A percentile compares a stretch with the other conserved stretches of the same genome.
phyloP scores from a whole-genome alignment of 345 rosid genomes.

The Acer negundo region DNA sequence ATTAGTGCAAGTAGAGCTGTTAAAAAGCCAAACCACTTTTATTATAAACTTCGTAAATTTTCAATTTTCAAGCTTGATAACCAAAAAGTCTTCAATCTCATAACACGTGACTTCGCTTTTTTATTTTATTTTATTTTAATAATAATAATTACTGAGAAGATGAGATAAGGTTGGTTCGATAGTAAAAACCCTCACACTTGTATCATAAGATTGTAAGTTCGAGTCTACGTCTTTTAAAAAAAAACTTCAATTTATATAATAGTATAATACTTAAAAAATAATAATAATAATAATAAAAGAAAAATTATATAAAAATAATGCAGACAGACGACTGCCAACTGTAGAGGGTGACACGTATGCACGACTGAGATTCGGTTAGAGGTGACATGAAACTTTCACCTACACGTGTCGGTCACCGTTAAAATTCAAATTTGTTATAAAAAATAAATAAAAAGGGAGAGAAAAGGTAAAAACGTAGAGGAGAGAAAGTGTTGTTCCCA shows the following conservation, averaged over 20 bases:
- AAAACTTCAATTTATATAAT: too few species aligned
- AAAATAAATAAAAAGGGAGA: not conserved
- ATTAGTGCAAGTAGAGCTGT: slow-evolving; percentile 21
- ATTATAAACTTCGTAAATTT: not conserved
- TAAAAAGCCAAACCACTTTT: slow-evolving; percentile 15
- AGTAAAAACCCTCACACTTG: too few species aligned
- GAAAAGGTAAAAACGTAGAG: not conserved
- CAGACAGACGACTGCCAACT: slow-evolving; percentile 27
- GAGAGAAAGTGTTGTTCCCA: slow-evolving; percentile 26
- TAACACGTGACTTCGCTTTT: not conserved
- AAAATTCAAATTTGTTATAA: not conserved
- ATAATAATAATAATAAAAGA: not conserved
- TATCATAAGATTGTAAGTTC: too few species aligned
- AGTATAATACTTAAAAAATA: too few species aligned
- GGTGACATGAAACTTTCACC: slow-evolving; percentile 23
- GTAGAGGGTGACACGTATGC: slow-evolving; percentile 41
- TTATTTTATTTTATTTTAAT: too few species aligned
- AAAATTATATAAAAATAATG: not conserved
- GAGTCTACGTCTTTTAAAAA: too few species aligned
- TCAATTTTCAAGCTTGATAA: slow-evolving; percentile 18
- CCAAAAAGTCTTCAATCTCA: not conserved
- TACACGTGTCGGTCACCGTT: slow-evolving; percentile 36
- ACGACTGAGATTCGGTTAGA: slow-evolving; percentile 20
- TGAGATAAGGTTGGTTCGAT: too few species aligned
- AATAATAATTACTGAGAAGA: too few species aligned